A percentile compares a stretch with the other conserved stretches of the same genome.
Conservation (phyloP, 2,329 filamentous ascomycete species). For the Fusarium sp. region DNA sequence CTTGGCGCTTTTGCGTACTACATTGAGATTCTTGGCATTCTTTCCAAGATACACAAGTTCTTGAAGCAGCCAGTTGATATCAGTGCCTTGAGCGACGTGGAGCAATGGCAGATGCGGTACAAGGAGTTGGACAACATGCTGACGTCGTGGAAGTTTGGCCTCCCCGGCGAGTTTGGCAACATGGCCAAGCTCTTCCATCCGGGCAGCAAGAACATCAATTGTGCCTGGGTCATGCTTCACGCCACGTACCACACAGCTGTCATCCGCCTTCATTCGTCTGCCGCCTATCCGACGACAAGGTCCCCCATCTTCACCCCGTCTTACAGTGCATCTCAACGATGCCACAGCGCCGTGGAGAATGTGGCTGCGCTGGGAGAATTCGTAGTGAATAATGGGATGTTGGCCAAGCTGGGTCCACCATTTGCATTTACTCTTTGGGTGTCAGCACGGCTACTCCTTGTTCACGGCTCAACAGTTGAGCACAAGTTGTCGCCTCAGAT, state of each 20-base stretch:
- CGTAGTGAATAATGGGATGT: constrained; percentile 78
- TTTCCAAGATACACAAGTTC: constrained; percentile 89
- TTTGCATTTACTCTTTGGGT: constrained; percentile 96
- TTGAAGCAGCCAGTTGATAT: constrained; percentile 92
- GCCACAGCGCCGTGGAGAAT: constrained; percentile 84
- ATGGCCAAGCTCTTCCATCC: constrained; percentile 82
- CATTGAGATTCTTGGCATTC: constrained; percentile 87
- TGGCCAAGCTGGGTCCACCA: constrained; percentile 85
- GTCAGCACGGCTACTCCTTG: constrained; percentile 84
- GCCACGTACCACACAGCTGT: constrained; percentile 90
- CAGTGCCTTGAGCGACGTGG: constrained; percentile 83
- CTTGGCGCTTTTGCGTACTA: constrained; percentile 91
- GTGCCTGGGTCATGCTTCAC: constrained; percentile 91
- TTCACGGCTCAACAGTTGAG: constrained; percentile 91
- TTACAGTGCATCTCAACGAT: constrained; percentile 85
- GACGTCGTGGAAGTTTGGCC: constrained; percentile 83
- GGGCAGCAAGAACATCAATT: constrained; percentile 77
- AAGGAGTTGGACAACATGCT: constrained; percentile 85
- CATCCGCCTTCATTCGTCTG: constrained; percentile 90
- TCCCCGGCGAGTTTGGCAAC: constrained; percentile 87
- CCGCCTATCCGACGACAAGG: constrained; percentile 89
- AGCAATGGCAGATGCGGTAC: constrained; percentile 90
- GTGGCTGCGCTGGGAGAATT: constrained; percentile 83
- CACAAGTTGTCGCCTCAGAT: constrained; percentile 85
- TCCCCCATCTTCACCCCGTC: constrained; percentile 92